phyloP scores from a whole-genome alignment of 2,329 filamentous ascomycete genomes.

The Calonectria ilicicola region DNA sequence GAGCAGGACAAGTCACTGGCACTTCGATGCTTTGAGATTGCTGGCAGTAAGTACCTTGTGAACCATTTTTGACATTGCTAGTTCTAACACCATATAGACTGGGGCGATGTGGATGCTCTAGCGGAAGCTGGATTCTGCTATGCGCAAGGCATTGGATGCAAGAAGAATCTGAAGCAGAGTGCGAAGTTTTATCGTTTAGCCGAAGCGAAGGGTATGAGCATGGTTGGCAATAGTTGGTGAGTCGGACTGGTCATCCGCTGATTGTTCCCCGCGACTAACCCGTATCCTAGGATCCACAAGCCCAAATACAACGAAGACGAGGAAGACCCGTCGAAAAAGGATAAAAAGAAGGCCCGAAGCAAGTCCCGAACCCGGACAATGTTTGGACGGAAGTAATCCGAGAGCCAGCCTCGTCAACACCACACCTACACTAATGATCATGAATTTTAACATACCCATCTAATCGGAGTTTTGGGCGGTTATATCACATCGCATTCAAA shows the following conservation, averaged over 20 bases:
- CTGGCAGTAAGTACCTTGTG: constrained; percentile 72
- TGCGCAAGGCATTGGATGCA: constrained; percentile 90
- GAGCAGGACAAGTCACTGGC: constrained; percentile 91
- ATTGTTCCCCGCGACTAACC: constrained; percentile 3
- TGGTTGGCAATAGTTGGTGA: constrained; percentile 98
- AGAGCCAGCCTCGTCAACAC: constrained; percentile 13
- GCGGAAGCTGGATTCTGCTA: constrained; percentile 98
- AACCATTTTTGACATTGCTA: no score
- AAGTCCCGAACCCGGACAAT: constrained; percentile 82
- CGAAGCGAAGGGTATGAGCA: constrained; percentile 93
- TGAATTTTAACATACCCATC: constrained; percentile 48
- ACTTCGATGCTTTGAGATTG: constrained; percentile 95
- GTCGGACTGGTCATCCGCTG: constrained; percentile 50
- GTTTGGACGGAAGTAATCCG: constrained; percentile 65
- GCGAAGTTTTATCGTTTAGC: constrained; percentile 91
- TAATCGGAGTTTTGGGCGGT: constrained; percentile 48
- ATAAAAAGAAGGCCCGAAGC: constrained; percentile 75
- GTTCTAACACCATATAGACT: constrained; percentile 63
- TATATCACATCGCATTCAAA: constrained; percentile 37
- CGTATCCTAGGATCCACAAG: constrained; percentile 85
- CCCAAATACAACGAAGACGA: constrained; percentile 85
- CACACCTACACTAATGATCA: constrained; percentile 44
- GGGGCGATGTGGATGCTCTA: constrained; percentile 95
- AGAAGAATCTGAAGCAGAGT: constrained; percentile 95
- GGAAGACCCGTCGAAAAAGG: constrained; percentile 57